Percentiles rank a stretch among this genome's conserved stretches.
Evolutionary conservation across 495 filamentous ascomycete genomes (phyloP).

Genomic region (Aspergillus ellipticus): DNA sequence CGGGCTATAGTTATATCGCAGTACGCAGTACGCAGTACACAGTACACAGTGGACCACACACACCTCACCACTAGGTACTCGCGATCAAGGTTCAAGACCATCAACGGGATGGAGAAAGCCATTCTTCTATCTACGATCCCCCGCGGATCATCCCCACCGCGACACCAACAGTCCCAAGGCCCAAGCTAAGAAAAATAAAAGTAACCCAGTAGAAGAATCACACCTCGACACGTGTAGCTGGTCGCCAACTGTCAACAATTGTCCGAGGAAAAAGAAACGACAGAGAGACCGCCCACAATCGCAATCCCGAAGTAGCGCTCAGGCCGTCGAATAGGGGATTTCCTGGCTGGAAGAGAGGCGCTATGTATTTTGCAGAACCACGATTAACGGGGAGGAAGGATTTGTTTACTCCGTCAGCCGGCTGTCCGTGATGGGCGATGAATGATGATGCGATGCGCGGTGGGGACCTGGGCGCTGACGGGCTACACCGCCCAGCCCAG

Average conservation of each 20-base stretch:
- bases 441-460: background rate
- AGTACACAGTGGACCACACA: no score
- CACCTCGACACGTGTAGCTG: slow-evolving; percentile 1
- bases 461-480: background rate
- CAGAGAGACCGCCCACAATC: no score
- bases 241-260: slow-evolving; percentile 2
- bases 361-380: background rate
- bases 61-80: no score
- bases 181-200: no score
- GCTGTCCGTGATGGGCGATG: no score
- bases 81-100: no score
- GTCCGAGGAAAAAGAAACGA: background rate
- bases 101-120: no score
- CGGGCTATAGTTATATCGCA: background rate
- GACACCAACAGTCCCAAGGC: background rate
- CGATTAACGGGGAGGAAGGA: background rate
- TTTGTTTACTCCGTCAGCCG: no score
- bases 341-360: background rate
- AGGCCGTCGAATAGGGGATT: background rate
- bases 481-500: background rate
- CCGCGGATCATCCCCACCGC: no score
- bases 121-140: no score
- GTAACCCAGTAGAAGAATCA: background rate
- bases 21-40: no score
- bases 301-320: background rate